Conservation (phyloP, 1,139 yeast genomes). For the Protomyces gravidus region DNA sequence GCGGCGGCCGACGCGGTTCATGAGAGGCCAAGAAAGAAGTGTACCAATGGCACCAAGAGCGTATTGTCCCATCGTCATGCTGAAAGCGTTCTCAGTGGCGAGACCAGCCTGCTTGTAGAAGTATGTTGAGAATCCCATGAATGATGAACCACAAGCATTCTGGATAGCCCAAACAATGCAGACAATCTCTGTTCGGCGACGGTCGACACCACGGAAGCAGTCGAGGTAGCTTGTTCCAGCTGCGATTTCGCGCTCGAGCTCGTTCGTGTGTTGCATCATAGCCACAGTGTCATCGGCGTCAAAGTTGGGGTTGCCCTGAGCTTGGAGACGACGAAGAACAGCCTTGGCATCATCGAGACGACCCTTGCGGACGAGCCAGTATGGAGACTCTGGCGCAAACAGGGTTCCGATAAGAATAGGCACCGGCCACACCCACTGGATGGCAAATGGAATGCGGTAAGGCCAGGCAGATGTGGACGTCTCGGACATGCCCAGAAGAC, state of each 20-base stretch:
- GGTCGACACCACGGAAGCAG: slow-evolving; percentile 51
- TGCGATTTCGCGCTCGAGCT: slow-evolving; percentile 45
- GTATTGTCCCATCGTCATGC: slow-evolving; percentile 33
- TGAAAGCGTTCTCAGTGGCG: slow-evolving; percentile 39
- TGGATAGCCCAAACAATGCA: slow-evolving; percentile 51
- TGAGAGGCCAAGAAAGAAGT: slow-evolving; percentile 31
- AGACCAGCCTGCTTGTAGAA: slow-evolving; percentile 54
- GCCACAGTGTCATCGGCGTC: slow-evolving; percentile 43
- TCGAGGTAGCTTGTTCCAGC: slow-evolving; percentile 45
- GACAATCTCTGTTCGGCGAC: slow-evolving; percentile 56
- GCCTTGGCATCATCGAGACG: slow-evolving; percentile 21
- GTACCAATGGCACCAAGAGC: slow-evolving; percentile 32
- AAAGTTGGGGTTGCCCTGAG: slow-evolving; percentile 3
- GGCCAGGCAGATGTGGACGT: slow-evolving; percentile 38
- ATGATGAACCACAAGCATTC: slow-evolving; percentile 49
- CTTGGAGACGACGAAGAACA: slow-evolving; percentile 11
- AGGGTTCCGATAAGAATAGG: slow-evolving; percentile 51
- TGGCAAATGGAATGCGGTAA: slow-evolving; percentile 49
- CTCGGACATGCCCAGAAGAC: slow-evolving; percentile 34
- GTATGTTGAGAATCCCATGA: slow-evolving; percentile 49
- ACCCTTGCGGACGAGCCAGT: slow-evolving; percentile 31
- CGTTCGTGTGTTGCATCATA: slow-evolving; percentile 47
- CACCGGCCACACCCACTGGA: slow-evolving; percentile 64
- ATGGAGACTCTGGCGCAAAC: slow-evolving; percentile 34
- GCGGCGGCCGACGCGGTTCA: slow-evolving; percentile 32